phyloP scores from a whole-genome alignment of 2,329 filamentous ascomycete genomes.

The Xylariaceae sp. region DNA sequence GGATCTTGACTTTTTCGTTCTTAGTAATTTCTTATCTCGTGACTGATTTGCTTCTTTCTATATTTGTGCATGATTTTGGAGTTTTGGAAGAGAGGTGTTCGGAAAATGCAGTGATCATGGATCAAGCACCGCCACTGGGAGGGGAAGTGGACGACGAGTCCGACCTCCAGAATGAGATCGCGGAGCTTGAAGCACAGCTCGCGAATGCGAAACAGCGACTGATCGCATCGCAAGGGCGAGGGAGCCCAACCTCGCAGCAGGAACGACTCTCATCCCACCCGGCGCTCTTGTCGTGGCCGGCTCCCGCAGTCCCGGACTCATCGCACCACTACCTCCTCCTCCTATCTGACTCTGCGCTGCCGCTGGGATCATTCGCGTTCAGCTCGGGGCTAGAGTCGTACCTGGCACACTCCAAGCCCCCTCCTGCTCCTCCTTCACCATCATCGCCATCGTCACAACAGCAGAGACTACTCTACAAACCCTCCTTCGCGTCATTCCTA shows the following conservation, averaged over 20 bases:
- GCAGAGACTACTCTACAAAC: slow-evolving; percentile 51
- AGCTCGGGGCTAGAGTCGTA: slow-evolving; percentile 79
- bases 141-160: slow-evolving; percentile 21
- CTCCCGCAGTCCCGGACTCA: slow-evolving; percentile 12
- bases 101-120: too few relatives aligned
- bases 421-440: slow-evolving; percentile 18
- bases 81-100: too few relatives aligned
- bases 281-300: background rate
- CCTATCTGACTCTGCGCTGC: slow-evolving; percentile 76
- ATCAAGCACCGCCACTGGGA: too few relatives aligned
- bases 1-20: too few relatives aligned
- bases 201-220: slow-evolving; percentile 35
- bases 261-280: background rate
- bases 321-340: slow-evolving; percentile 66
- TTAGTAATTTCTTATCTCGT: too few relatives aligned
- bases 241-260: slow-evolving; percentile 1
- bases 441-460: too few relatives aligned
- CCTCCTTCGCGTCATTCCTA: slow-evolving; percentile 65
- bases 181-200: slow-evolving; percentile 52
- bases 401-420: slow-evolving; percentile 59
- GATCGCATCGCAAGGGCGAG: slow-evolving; percentile 10
- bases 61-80: too few relatives aligned
- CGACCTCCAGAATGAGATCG: slow-evolving; percentile 50
- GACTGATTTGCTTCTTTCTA: too few relatives aligned
- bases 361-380: slow-evolving; percentile 83